Base-by-base conservation (phyloP, 1,284 basidiomycete species). In the Hymenochaete sp. region DNA sequence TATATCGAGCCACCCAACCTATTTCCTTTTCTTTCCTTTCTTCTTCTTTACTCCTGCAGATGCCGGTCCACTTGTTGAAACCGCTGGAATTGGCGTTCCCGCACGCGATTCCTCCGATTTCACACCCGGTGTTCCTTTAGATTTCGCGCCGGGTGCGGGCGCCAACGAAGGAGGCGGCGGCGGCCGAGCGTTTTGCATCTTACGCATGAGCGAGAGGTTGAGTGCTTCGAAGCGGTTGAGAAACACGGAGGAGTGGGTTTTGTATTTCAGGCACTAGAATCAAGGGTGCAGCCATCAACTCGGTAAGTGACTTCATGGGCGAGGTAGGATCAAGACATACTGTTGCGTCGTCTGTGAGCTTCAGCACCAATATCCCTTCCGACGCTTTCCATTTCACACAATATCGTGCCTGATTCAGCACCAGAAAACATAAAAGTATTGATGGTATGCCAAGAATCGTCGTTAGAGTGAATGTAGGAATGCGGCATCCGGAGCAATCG, bases 211-310 rank as follows among this genome's bases (percentile, higher is more conserved):
- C 4, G 80, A 74, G 43, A 85, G 73, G 61, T 93, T 96, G 54
- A 97, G 74, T 3, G 82, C 73, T 64, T 97, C 93, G 65, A 97
- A 95, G 53, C 93, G 82, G 68, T 95, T 93, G 53, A 97, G 78
- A 65, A 91, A 92, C 59, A 93, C 82, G 37, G 88, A 88, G 1
- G 90, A 93, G 56, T 83, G 80, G 1, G 93, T 93, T 62, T 92
- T 90, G 72, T 93, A 97, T 64, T 93, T 95, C 59, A 96, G 70
- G 62, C 90, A 93, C 92, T 95, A 35, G 13, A 35, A 35, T 5
- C 14, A 35, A 19, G 32, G 21, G 5, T 8, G 32, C 5, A 35
- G 5, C 5, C 8, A 14, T 33, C n/a, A 21, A 9, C 27, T 24
- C 14, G 31, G 8, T 32, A 7, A 28, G 35, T 35, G 4, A 36